These are phyloP conservation scores for Arabidopsis thaliana DNA, from an alignment of 345 rosid species.

Conservation along the genomic window TAIR10.1 NC_003070.9:19745501-19746000, in stretches of 20 bases:
- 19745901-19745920: conserved; percentile 91
- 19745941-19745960: conserved; percentile 83
- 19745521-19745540: conserved; percentile 72
- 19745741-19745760: conserved; percentile 78
- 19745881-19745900: conserved; percentile 61
- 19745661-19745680: background rate
- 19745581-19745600: conserved; percentile 89
- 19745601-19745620: conserved; percentile 78
- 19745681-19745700: too few species aligned
- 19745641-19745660: conserved; percentile 55
- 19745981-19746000: conserved; percentile 88
- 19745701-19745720: conserved; percentile 42
- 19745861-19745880: background rate
- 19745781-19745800: conserved; percentile 17
- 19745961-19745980: conserved; percentile 91
- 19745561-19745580: conserved; percentile 98
- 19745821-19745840: background rate
- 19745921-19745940: conserved; percentile 87
- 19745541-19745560: conserved; percentile 95
- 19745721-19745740: conserved; percentile 99
- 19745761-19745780: conserved; percentile 75
- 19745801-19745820: background rate
- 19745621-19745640: conserved; percentile 86
- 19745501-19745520: background rate
- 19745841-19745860: background rate